A percentile compares a stretch with the other conserved stretches of the same genome.
Evolutionary conservation across 768 basidiomycete genomes (phyloP).

Genomic region (Omphalotus guepiniiformis): DNA sequence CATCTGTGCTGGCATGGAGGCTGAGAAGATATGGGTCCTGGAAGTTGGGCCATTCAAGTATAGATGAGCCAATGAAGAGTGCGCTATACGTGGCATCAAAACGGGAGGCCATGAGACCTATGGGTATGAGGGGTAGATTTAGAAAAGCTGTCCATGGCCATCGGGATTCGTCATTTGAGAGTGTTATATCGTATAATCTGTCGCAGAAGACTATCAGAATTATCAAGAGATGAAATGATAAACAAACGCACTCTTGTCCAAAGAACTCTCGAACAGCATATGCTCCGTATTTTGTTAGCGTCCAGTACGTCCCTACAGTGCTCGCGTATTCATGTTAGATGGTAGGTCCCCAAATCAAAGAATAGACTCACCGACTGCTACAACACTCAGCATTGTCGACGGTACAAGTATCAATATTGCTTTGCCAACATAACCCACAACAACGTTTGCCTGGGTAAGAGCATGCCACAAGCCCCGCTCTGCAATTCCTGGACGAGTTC

Average conservation of each 20-base stretch:
- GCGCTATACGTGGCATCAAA: conserved; percentile 31
- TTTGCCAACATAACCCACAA: conserved; percentile 3
- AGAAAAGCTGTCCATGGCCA: conserved; percentile 78
- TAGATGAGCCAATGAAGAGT: conserved; percentile 39
- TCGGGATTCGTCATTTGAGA: conserved; percentile 63
- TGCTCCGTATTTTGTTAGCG: conserved; percentile 66
- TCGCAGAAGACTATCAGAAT: background rate
- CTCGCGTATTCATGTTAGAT: background rate
- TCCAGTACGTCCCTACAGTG: conserved; percentile 36
- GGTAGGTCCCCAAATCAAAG: background rate
- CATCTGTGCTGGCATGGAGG: conserved; percentile 14
- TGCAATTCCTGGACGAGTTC: background rate
- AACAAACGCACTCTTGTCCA: conserved; percentile 52
- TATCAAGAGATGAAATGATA: background rate
- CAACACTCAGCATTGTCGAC: conserved; percentile 24
- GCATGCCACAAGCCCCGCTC: conserved; percentile 1
- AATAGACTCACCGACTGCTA: conserved; percentile 53
- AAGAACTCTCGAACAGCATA: conserved; percentile 68
- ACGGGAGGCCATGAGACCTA: conserved; percentile 62
- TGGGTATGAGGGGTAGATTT: conserved; percentile 69
- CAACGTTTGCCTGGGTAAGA: conserved; percentile 1
- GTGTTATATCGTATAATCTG: conserved; percentile 59
- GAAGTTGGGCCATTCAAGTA: conserved; percentile 44
- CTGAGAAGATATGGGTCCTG: background rate
- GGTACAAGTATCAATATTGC: conserved; percentile 40